phyloP scores from a whole-genome alignment of 495 filamentous ascomycete species.

The Daldinia bambusicola region DNA sequence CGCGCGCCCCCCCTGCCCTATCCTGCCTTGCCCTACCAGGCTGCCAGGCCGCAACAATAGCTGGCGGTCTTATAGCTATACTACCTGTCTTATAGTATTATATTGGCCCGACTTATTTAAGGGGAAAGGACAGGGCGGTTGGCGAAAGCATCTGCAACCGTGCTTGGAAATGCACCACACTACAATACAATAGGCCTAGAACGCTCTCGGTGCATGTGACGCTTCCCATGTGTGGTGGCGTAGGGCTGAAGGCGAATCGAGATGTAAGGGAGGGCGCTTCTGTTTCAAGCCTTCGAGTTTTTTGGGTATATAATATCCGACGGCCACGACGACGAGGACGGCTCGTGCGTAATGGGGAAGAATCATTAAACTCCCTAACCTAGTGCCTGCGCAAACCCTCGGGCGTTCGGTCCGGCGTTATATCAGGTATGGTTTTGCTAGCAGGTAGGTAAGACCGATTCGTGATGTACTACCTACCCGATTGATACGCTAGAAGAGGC shows the following conservation, averaged over 20 bases:
- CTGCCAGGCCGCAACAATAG: background rate
- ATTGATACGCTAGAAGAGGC: background rate
- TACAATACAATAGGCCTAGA: background rate
- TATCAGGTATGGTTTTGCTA: background rate
- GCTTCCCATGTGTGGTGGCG: slow-evolving; percentile 1
- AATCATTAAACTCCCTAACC: background rate
- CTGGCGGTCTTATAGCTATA: background rate
- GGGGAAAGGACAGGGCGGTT: background rate
- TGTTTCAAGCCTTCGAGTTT: background rate
- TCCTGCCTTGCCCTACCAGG: background rate
- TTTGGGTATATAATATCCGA: background rate
- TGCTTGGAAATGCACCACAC: background rate
- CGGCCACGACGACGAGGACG: background rate
- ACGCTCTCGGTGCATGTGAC: background rate
- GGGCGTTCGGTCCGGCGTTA: background rate
- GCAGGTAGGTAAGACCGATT: background rate
- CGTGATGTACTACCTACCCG: background rate
- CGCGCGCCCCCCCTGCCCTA: background rate
- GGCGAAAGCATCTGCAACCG: background rate
- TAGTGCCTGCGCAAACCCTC: background rate
- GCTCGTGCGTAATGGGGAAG: background rate
- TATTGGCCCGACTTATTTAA: background rate
- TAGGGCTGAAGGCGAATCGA: slow-evolving; percentile 7
- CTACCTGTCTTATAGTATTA: too few relatives aligned
- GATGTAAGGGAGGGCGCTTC: background rate